A percentile compares a stretch with the other conserved stretches of the same genome.
Conservation (phyloP, 495 filamentous ascomycete genomes). For the Neurospora sp. region DNA sequence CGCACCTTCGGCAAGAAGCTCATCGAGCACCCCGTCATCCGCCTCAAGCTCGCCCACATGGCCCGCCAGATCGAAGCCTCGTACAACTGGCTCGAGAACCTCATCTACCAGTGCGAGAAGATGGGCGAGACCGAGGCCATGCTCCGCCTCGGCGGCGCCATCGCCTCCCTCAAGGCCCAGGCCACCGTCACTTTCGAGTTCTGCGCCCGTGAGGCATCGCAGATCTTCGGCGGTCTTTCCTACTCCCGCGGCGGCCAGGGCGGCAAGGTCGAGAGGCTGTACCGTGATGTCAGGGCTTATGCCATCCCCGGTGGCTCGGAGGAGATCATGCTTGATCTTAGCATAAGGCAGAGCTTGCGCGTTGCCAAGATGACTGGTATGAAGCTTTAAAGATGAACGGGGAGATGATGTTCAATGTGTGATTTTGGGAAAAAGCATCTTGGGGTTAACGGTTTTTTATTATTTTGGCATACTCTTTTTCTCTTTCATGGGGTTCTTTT, state of each 20-base stretch:
- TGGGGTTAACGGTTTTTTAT: background rate
- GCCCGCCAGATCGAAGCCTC: slow-evolving; percentile 92
- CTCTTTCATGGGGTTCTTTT: background rate
- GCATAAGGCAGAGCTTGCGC: slow-evolving; percentile 82
- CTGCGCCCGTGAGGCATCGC: slow-evolving; percentile 90
- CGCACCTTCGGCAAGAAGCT: slow-evolving; percentile 91
- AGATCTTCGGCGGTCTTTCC: slow-evolving; percentile 93
- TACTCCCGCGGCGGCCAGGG: slow-evolving; percentile 92
- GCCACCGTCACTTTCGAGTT: slow-evolving; percentile 89
- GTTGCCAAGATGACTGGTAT: slow-evolving; percentile 89
- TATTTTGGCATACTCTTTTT: background rate
- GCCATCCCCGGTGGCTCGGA: slow-evolving; percentile 94
- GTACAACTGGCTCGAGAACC: slow-evolving; percentile 95
- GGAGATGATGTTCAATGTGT: background rate
- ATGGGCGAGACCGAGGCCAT: slow-evolving; percentile 95
- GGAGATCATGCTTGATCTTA: slow-evolving; percentile 98
- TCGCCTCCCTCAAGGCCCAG: slow-evolving; percentile 90
- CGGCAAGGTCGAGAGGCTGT: slow-evolving; percentile 89
- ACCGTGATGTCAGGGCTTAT: slow-evolving; percentile 94
- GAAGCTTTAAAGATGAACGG: slow-evolving; percentile 61
- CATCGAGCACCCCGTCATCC: slow-evolving; percentile 94
- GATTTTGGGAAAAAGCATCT: background rate
- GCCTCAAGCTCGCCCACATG: slow-evolving; percentile 96
- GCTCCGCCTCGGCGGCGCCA: slow-evolving; percentile 89
- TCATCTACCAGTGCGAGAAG: slow-evolving; percentile 82